phyloP scores from a whole-genome alignment of 2,329 filamentous ascomycete species.

The Mycosphaerella sp. region DNA sequence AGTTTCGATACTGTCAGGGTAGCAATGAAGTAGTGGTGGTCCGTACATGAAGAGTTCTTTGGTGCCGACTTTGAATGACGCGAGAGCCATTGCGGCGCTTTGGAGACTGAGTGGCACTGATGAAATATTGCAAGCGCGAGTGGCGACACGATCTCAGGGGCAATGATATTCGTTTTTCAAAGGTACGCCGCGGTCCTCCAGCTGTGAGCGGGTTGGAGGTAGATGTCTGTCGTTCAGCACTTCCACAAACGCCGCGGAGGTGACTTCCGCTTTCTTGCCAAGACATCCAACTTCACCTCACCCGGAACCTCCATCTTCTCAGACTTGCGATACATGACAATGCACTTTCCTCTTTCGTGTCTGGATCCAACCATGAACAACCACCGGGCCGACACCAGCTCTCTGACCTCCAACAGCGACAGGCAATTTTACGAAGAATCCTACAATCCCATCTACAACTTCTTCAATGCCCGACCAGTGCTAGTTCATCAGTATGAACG shows the following conservation, averaged over 20 bases:
- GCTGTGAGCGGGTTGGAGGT: too few species aligned
- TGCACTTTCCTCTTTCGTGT: not conserved
- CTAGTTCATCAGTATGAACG: conserved; percentile 42
- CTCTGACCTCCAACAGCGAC: conserved; percentile 19
- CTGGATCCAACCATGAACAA: not conserved
- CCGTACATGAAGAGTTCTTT: conserved; percentile 36
- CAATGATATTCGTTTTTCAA: not conserved
- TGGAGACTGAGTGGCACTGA: not conserved
- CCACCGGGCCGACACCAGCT: not conserved
- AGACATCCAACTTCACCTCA: too few species aligned
- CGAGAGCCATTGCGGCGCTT: conserved; percentile 12
- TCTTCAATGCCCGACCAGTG: conserved; percentile 45
- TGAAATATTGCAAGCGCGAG: not conserved
- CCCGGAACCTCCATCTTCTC: too few species aligned
- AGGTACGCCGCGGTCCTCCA: too few species aligned
- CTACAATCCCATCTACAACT: conserved; percentile 50
- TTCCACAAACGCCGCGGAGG: too few species aligned
- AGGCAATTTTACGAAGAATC: conserved; percentile 28
- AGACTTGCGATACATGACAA: too few species aligned
- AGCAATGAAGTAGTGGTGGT: not conserved
- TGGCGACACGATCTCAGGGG: not conserved
- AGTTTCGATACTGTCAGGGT: not conserved
- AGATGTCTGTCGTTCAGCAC: too few species aligned
- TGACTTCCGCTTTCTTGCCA: too few species aligned
- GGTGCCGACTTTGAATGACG: conserved; percentile 29